phyloP scores from a whole-genome alignment of 75 land plant genomes.

The Chamaecyparis obtusa region DNA sequence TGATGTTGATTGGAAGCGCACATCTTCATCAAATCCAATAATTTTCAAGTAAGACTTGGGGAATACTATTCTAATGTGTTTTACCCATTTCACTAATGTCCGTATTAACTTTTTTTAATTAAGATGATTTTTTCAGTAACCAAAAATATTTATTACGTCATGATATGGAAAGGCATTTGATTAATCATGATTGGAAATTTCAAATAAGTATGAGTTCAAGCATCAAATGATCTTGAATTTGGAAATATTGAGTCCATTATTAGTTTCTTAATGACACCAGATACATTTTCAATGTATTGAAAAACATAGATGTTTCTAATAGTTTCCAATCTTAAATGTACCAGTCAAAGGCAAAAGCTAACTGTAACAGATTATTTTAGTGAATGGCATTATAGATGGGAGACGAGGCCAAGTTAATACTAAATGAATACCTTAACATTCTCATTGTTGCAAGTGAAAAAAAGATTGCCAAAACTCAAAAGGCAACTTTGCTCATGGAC shows the following conservation, averaged over 20 bases:
- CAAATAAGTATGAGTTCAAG: conserved; percentile 1
- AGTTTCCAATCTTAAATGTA: not conserved
- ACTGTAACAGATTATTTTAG: not conserved
- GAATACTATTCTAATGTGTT: not conserved
- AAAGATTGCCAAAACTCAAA: not conserved
- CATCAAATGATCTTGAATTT: not conserved
- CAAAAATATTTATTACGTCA: not conserved
- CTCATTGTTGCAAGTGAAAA: not conserved
- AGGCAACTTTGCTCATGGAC: not conserved
- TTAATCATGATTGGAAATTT: not conserved
- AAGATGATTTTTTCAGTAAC: not conserved
- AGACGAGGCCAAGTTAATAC: not conserved
- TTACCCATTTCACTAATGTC: not conserved
- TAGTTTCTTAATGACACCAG: not conserved
- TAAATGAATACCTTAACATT: not conserved
- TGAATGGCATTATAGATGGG: not conserved
- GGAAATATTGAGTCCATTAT: not conserved
- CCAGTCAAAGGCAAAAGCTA: not conserved
- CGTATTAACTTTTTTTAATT: not conserved
- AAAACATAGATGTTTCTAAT: not conserved
- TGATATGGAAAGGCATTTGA: not conserved
- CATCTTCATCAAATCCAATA: conserved; percentile 79
- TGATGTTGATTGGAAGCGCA: conserved; percentile 90
- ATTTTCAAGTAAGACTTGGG: conserved; percentile 60
- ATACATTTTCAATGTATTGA: not conserved